phyloP scores from a whole-genome alignment of 2,329 filamentous ascomycete genomes.

The Ascochyta pisi region DNA sequence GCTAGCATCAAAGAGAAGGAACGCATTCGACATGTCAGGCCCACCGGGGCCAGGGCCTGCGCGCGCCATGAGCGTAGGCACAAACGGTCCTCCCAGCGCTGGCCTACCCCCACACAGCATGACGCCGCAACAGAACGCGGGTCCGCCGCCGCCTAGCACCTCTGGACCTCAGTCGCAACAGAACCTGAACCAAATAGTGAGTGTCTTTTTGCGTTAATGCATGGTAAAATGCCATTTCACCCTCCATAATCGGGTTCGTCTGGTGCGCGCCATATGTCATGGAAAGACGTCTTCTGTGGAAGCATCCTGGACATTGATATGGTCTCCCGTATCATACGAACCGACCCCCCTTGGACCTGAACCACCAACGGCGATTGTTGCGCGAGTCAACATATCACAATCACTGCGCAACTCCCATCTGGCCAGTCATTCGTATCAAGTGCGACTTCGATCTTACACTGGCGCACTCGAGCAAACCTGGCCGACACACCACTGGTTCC shows the following conservation, averaged over 20 bases:
- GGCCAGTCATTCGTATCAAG: not conserved
- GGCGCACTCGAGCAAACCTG: not conserved
- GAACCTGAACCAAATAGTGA: conserved; percentile 94
- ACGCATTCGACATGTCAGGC: conserved; percentile 43
- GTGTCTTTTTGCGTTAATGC: conserved; percentile 47
- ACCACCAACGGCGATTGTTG: not conserved
- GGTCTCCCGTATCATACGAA: not conserved
- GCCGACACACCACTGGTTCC: not conserved
- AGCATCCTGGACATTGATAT: not conserved
- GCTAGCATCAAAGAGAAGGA: conserved; percentile 29
- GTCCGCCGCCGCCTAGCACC: conserved; percentile 56
- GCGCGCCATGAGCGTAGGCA: conserved; percentile 52
- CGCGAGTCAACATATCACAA: not conserved
- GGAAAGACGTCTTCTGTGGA: not conserved
- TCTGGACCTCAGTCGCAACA: conserved; percentile 74
- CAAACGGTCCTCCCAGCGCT: conserved; percentile 51
- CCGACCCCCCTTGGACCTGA: not conserved
- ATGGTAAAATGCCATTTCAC: not conserved
- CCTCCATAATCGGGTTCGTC: not conserved
- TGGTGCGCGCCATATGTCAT: not conserved
- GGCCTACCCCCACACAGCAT: conserved; percentile 51
- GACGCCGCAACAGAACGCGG: conserved; percentile 56
- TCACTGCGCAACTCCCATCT: not conserved
- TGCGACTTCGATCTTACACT: not conserved
- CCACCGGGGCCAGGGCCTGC: conserved; percentile 45